A percentile compares a stretch with the other conserved stretches of the same genome.
Evolutionary conservation across 495 filamentous ascomycete species (phyloP).

Genomic region (Lepidopterella palustris): DNA sequence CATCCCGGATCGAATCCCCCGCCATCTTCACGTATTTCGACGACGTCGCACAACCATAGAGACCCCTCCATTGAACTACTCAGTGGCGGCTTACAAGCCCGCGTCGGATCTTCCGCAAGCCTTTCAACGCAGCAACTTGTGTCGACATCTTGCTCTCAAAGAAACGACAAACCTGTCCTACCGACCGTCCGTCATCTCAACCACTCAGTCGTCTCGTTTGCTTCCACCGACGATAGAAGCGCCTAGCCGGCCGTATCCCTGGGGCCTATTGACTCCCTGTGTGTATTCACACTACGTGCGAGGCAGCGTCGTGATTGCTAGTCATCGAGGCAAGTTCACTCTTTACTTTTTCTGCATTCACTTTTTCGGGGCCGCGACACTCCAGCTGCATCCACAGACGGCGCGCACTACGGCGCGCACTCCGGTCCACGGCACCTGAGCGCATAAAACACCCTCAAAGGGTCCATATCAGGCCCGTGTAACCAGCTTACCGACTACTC

Average conservation of each 20-base stretch:
- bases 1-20: neutral
- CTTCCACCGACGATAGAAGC: conserved; percentile 8
- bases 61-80: conserved; percentile 7
- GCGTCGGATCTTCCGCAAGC: neutral
- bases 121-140: neutral
- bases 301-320: conserved; percentile 1
- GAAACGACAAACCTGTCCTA: conserved; percentile 21
- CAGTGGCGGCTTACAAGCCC: neutral
- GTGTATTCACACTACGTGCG: conserved; percentile 1
- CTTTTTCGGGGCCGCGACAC: neutral
- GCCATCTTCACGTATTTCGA: conserved; percentile 13
- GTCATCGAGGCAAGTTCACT: conserved; percentile 25
- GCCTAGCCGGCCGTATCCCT: conserved; percentile 10
- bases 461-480: conserved; percentile 12
- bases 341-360: neutral
- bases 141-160: conserved; percentile 13
- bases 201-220: conserved; percentile 18
- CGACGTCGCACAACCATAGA: conserved; percentile 14
- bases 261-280: conserved; percentile 1
- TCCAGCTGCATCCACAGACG: neutral
- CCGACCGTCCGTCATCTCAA: conserved; percentile 4
- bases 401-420: no score
- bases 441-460: conserved; percentile 17
- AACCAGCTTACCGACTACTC: conserved; percentile 16
- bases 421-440: conserved; percentile 11